Evolutionary conservation across 345 rosid species (phyloP), one percentile per base, ranked within the genome.

Genomic region (Camelina hispida): DNA sequence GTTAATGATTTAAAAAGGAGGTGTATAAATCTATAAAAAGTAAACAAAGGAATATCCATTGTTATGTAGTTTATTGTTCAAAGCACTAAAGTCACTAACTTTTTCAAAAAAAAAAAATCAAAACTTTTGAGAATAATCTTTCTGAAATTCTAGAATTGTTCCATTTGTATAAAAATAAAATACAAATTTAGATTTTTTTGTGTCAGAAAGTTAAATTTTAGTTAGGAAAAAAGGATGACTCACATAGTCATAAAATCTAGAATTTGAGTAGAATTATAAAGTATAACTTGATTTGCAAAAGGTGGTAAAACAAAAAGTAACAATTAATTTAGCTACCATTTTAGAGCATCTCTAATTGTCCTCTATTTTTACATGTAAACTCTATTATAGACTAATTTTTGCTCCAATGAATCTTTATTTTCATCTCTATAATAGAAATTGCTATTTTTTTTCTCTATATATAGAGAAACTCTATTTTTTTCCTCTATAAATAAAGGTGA

Each of bases 21-120:
- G 14, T 59, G 37, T 6, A 59, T 20, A 16, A 40, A 28, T 42
- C 48, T 55, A 28, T 17, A 32, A 57, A 57, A 70, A 50, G 40
- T 50, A 35, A 23, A 13, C 2, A 65, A 47, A 37, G 4, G 30
- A 23, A 47, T 50, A 63, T 65, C 57, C 44, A 17, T 25, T 16
- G 46, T 72, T 38, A 8, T 34, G 32, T 51, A 20, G 17, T 58
- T 7, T 70, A 23, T n/a, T 50, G 25, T 60, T 62, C 69, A 25
- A 25, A 20, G 32, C 53, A 60, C 60, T 11, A 22, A 35, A 28
- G 40, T 4, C 68, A 13, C 50, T 40, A 20, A 62, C 20, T 38
- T 71, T 70, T 70, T 13, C 4, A 3, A 25, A 25, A 25, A 25
- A 25, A 25, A 61, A 42, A 54, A 9, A 35, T 37, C 5, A 35